These are phyloP conservation scores for Aspergillus fumigatiaffinis DNA, from an alignment of 2,329 filamentous ascomycete genomes.

Conservation along the genomic window DNA sequence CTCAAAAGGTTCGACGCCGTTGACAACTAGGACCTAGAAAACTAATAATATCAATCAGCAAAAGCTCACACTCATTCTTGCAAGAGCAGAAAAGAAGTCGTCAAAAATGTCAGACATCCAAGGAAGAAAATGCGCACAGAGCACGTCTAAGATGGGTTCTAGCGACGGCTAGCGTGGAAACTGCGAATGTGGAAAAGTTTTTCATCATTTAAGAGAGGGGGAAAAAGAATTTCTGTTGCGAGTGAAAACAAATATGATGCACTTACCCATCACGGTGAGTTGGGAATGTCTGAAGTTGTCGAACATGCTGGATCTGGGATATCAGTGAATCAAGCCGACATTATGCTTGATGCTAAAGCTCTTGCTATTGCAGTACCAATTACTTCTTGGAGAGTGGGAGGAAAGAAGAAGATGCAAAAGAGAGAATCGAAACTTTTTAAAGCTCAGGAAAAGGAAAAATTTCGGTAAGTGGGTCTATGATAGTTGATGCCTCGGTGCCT, in stretches of 20 bases:
- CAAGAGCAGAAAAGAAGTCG: not conserved
- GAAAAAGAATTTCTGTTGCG: not conserved
- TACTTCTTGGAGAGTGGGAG: not conserved
- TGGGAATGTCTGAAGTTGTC: not conserved
- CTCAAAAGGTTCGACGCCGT: no score
- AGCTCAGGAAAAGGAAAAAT: slow-evolving; percentile 1
- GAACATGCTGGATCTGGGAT: not conserved
- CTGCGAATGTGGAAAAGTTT: slow-evolving; percentile 15
- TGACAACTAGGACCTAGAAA: not conserved
- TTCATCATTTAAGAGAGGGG: slow-evolving; percentile 3
- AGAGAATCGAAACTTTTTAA: slow-evolving; percentile 2
- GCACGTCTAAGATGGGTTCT: slow-evolving; percentile 11
- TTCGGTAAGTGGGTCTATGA: slow-evolving; percentile 1
- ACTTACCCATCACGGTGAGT: not conserved
- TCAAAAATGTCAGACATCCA: slow-evolving; percentile 11
- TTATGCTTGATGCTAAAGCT: slow-evolving; percentile 1
- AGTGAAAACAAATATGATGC: not conserved
- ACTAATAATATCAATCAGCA: slow-evolving; percentile 1
- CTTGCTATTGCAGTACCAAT: not conserved
- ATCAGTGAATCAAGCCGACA: not conserved
- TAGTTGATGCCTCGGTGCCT: slow-evolving; percentile 6
- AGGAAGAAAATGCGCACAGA: slow-evolving; percentile 13
- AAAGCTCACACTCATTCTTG: not conserved
- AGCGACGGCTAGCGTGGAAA: slow-evolving; percentile 15
- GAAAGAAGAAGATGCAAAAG: not conserved